These are phyloP conservation scores for Thamnidium elegans DNA, from an alignment of 192 early-diverging fungal genomes.

Conservation along the genomic window DNA sequence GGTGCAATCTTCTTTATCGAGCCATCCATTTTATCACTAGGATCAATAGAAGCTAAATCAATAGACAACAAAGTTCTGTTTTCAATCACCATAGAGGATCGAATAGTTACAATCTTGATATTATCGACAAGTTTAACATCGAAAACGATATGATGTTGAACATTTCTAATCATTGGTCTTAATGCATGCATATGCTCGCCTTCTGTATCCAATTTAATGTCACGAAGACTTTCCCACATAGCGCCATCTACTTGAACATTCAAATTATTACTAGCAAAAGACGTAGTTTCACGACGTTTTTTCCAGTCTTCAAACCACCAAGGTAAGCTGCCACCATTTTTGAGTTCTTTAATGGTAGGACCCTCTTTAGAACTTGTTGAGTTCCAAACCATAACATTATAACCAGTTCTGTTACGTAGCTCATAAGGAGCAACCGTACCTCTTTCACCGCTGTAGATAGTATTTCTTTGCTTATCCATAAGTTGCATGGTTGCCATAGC, in stretches of 20 bases:
- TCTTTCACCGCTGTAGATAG: slow-evolving; percentile 14
- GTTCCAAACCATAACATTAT: slow-evolving; percentile 86
- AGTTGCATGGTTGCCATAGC: slow-evolving; percentile 56
- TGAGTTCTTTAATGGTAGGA: slow-evolving; percentile 65
- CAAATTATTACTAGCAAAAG: slow-evolving; percentile 65
- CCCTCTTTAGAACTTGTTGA: slow-evolving; percentile 59
- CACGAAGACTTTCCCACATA: slow-evolving; percentile 89
- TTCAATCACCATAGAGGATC: slow-evolving; percentile 77
- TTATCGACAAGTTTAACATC: slow-evolving; percentile 85
- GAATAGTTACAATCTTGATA: slow-evolving; percentile 90
- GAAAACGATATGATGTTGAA: slow-evolving; percentile 81
- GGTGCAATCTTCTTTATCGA: slow-evolving; percentile 60
- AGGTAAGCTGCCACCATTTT: slow-evolving; percentile 69
- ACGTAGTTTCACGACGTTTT: slow-evolving; percentile 67
- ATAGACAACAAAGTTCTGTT: slow-evolving; percentile 79
- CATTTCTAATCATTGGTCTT: slow-evolving; percentile 74
- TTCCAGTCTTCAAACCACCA: slow-evolving; percentile 99
- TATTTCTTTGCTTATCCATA: slow-evolving; percentile 41
- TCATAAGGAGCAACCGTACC: slow-evolving; percentile 68
- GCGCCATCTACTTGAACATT: slow-evolving; percentile 79
- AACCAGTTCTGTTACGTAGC: slow-evolving; percentile 88
- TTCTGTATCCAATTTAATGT: slow-evolving; percentile 87
- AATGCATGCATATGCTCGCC: slow-evolving; percentile 77
- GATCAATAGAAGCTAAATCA: slow-evolving; percentile 76
- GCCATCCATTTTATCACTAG: slow-evolving; percentile 53